Conservation (phyloP, 176 grass and related monocot species). For the Carex cristatella region DNA sequence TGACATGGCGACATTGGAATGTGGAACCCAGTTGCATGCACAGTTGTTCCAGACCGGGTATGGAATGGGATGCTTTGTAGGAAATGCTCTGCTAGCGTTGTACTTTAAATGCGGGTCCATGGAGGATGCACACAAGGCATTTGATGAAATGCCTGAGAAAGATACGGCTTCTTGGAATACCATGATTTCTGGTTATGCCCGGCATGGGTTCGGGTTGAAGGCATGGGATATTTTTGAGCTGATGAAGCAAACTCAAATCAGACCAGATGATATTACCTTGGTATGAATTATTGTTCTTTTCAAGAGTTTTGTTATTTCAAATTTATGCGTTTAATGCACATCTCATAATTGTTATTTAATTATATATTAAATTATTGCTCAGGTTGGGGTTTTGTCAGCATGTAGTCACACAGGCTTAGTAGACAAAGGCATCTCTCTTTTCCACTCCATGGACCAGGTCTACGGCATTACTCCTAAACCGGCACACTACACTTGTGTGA, state of each 20-base stretch:
- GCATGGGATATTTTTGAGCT: slow-evolving; percentile 56
- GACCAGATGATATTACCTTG: slow-evolving; percentile 80
- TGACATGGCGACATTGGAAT: slow-evolving; percentile 77
- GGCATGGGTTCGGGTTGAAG: slow-evolving; percentile 72
- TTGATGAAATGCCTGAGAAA: slow-evolving; percentile 77
- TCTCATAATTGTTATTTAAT: neutral
- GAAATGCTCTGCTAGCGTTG: slow-evolving; percentile 81
- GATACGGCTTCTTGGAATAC: slow-evolving; percentile 95
- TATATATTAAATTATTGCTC: slow-evolving; percentile 23
- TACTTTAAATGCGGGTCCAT: slow-evolving; percentile 89
- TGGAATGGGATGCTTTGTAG: slow-evolving; percentile 71
- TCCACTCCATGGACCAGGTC: slow-evolving; percentile 58
- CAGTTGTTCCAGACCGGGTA: slow-evolving; percentile 75
- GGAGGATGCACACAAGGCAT: slow-evolving; percentile 59
- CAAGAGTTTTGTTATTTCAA: neutral
- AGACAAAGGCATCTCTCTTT: slow-evolving; percentile 77
- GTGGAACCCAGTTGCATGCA: slow-evolving; percentile 75
- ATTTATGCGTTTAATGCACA: neutral
- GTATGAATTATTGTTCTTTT: slow-evolving; percentile 36
- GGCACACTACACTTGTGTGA: slow-evolving; percentile 90
- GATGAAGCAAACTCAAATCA: slow-evolving; percentile 54
- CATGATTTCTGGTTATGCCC: slow-evolving; percentile 72
- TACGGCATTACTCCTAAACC: slow-evolving; percentile 73
- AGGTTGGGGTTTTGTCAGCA: slow-evolving; percentile 85
- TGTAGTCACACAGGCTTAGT: slow-evolving; percentile 87